Base-by-base conservation (phyloP, 306 rosid species). In the Mimosa pudica region DNA sequence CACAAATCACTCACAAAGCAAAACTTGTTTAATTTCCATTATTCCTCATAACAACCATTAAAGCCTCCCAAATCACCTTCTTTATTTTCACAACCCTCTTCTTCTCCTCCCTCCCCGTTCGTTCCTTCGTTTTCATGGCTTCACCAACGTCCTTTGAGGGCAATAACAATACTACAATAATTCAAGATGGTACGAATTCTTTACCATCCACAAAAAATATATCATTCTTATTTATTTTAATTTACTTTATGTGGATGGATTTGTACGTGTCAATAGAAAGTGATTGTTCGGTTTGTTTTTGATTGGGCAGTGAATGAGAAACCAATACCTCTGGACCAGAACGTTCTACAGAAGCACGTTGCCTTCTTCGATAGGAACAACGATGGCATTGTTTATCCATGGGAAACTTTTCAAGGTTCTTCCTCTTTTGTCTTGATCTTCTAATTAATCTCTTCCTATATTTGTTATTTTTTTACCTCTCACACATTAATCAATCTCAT, bases 351-450 rank as follows among this genome's bases (percentile, higher is more conserved):
- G 78, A 92, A 86, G 66, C 98, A 94, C 52, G 97, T 85, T 10
- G 91, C 87, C 13, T 94, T 92, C 75, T 94, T 94, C 35, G 98
- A 94, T 68, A 81, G 90, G 74, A 89, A 94, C 48, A 77, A 85
- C 0, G 97, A 94, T 10, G 97, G 97, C 70, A 16, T 94, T 75
- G 77, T 94, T 81, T 92, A 94, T 7, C 98, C 98, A 30, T 89
- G 89, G 93, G 98, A 94, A 46, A 94, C 98, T n/a, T 92, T 86
- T 77, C 84, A 85, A 90, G 97, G 97, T 90, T 16, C 16, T 3
- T 45, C 51, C 42, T 38, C 42, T 38, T 24, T 24, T 38, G 42
- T 30, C 13, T 48, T 24, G 1, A 24, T 24, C 36, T 8, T 20
- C 52, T 5, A 3, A 11, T 1, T 1, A 3, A 11, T 1, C 1